Evolutionary conservation across 176 grass and related monocot species (phyloP), one percentile per base, ranked within the genome.

Genomic region (Bolboschoenus planiculmis): DNA sequence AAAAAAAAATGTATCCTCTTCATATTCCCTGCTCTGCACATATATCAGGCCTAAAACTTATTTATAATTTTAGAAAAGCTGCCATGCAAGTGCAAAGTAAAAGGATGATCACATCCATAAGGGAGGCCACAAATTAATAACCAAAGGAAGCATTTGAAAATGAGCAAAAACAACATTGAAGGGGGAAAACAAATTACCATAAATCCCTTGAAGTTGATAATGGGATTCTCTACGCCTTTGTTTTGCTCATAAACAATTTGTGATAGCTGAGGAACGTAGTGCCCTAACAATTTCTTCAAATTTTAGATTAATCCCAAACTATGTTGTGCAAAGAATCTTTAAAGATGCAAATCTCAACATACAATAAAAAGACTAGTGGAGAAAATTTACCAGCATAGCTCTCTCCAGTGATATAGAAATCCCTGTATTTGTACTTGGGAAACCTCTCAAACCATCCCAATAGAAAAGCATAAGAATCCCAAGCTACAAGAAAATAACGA

Each of bases 201-300:
- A 59, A 94, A 97, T 33, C 92, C 95, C 84, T 94, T 97, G 81
- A 97, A 89, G 55, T 97, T 97, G 61, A 97, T 85, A 37, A 73
- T 61, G 18, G 95, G 95, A 48, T 89, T 86, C 54, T 82, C 0
- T 60, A 88, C 36, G 5, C 90, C 92, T 54, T 88, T 94, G 40
- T 92, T 94, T 53, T 92, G 84, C 67, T 29, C 21, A 47, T 94
- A 88, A 3, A 94, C 90, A 56, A 94, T 40, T 18, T 87, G 90
- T 11, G 92, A 97, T 72, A 97, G 3, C 46, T 97, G 92, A 56
- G 95, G 95, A 55, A 92, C 95, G 72, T 92, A 97, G 79, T 97
- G 95, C 58, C 95, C 95, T 94, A 81, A 84, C 81, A 91, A 42
- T 34, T 46, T 51, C 9, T 61, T 64, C 11, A 42, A 82, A 82